Evolutionary conservation across 148 eudicot genomes (phyloP).

Genomic region (Tetragonia tetragonoides): DNA sequence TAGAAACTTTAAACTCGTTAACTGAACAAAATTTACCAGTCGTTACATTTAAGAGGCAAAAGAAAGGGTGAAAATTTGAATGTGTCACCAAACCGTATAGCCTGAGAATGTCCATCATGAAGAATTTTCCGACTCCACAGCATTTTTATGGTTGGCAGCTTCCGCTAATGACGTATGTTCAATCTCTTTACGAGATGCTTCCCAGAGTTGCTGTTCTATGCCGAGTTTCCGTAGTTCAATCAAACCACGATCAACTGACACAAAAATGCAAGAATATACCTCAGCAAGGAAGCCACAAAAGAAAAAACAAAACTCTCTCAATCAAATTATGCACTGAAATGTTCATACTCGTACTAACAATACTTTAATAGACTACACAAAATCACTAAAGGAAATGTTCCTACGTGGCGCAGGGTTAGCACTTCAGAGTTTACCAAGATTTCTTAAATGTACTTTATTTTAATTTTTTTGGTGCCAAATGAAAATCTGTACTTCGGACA

Average conservation of each 20-base stretch:
- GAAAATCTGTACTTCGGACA: too few species aligned
- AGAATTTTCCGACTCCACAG: constrained; percentile 46
- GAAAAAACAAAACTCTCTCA: background rate
- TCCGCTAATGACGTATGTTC: constrained; percentile 40
- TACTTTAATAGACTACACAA: too few species aligned
- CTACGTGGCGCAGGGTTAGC: too few species aligned
- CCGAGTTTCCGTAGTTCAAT: constrained; percentile 66
- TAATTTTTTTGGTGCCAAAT: too few species aligned
- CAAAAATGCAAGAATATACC: background rate
- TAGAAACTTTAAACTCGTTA: constrained; percentile 15
- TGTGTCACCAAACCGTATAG: constrained; percentile 1
- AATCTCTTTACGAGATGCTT: constrained; percentile 82
- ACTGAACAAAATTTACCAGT: constrained; percentile 19
- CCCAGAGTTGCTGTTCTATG: constrained; percentile 91
- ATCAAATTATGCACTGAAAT: too few species aligned
- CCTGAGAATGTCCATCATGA: constrained; percentile 23
- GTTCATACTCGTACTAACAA: too few species aligned
- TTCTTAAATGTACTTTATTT: too few species aligned
- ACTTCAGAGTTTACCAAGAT: too few species aligned
- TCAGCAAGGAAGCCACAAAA: background rate
- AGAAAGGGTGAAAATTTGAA: constrained; percentile 1
- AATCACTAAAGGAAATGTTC: too few species aligned
- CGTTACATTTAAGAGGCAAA: constrained; percentile 9
- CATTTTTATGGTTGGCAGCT: constrained; percentile 24
- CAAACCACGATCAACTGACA: constrained; percentile 68